Percentiles rank a stretch among this genome's conserved stretches.
phyloP scores from a whole-genome alignment of 1,284 basidiomycete genomes.

The Boletus mariae region DNA sequence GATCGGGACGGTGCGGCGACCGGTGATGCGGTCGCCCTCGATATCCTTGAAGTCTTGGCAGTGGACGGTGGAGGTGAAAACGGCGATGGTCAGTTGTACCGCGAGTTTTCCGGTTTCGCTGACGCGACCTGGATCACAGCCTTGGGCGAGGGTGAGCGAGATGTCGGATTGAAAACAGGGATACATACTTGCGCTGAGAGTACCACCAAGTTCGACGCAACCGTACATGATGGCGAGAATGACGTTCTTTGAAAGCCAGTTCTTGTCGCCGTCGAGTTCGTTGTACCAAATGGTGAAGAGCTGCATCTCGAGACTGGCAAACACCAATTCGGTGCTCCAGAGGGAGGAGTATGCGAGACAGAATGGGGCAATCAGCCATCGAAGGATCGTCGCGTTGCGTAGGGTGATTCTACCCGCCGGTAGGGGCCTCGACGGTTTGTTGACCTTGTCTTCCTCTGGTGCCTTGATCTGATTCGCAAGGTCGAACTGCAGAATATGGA shows the following conservation, averaged over 20 bases:
- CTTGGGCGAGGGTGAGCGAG: neutral
- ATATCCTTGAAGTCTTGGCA: slow-evolving; percentile 42
- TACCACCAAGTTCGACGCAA: slow-evolving; percentile 38
- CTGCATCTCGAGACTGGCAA: slow-evolving; percentile 34
- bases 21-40: slow-evolving; percentile 33
- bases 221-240: slow-evolving; percentile 40
- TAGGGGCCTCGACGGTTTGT: slow-evolving; percentile 42
- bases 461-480: slow-evolving; percentile 42
- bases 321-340: slow-evolving; percentile 31
- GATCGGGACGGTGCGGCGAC: slow-evolving; percentile 37
- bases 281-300: slow-evolving; percentile 36
- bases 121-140: slow-evolving; percentile 3
- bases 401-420: slow-evolving; percentile 38
- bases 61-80: slow-evolving; percentile 38
- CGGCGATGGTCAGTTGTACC: slow-evolving; percentile 25
- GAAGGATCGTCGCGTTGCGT: slow-evolving; percentile 30
- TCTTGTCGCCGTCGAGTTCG: slow-evolving; percentile 35
- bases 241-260: slow-evolving; percentile 37
- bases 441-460: slow-evolving; percentile 39
- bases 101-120: slow-evolving; percentile 26
- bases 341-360: slow-evolving; percentile 35
- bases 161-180: neutral
- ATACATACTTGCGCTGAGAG: slow-evolving; percentile 34
- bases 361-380: slow-evolving; percentile 37
- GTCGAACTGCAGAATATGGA: slow-evolving; percentile 41